These are phyloP conservation scores for Penicillium robsamsonii DNA, from an alignment of 495 filamentous ascomycete genomes.

Conservation along the genomic window DNA sequence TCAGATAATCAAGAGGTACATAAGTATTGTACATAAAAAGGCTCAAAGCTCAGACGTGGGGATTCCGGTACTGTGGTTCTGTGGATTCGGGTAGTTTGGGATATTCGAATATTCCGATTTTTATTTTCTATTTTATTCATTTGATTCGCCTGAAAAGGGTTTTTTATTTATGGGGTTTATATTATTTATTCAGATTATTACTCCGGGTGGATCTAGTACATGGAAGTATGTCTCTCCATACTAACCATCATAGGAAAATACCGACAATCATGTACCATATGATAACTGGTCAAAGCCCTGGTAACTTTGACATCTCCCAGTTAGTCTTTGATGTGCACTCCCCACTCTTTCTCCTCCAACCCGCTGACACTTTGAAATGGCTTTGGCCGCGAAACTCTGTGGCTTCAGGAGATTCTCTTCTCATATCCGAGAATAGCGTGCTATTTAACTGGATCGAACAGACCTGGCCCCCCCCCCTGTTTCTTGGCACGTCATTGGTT, in stretches of 20 bases:
- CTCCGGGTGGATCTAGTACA: conserved; percentile 1
- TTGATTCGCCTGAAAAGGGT: neutral
- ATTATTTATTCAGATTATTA: neutral
- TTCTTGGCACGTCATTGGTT: neutral
- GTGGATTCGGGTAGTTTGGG: neutral
- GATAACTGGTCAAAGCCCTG: neutral
- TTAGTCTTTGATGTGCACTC: neutral
- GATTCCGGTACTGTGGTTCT: conserved; percentile 4
- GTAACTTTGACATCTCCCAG: neutral
- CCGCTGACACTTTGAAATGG: neutral
- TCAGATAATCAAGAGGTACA: neutral
- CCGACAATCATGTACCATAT: neutral
- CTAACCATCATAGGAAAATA: neutral
- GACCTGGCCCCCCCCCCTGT: neutral
- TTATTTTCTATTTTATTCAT: neutral
- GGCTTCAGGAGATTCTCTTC: neutral
- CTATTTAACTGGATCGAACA: neutral
- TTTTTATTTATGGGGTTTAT: neutral
- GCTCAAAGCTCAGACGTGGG: conserved; percentile 2
- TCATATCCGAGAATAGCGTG: conserved; percentile 2
- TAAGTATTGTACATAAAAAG: neutral
- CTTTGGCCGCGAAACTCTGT: neutral
- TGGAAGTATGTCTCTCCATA: neutral
- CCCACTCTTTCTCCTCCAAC: neutral
- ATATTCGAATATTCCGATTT: neutral